These are phyloP conservation scores for sorghum (Sorghum bicolor) DNA, from an alignment of 176 grass and related monocot genomes.

Conservation along the genomic window DNA sequence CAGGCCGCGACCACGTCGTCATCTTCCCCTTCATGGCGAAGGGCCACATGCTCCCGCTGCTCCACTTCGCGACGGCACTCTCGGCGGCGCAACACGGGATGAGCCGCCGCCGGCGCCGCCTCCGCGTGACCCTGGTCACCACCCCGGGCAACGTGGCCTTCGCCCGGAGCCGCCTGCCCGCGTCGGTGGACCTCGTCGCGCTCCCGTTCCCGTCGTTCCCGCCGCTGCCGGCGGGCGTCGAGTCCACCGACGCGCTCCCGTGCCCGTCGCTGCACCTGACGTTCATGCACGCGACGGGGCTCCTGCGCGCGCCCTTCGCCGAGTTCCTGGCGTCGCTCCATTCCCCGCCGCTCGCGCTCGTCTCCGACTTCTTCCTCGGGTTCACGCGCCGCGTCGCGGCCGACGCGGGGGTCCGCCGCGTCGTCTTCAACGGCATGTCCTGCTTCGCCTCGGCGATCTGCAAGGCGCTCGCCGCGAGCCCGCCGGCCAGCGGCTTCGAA, in stretches of 20 bases:
- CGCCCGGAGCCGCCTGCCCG: constrained; percentile 24
- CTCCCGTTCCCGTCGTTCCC: constrained; percentile 52
- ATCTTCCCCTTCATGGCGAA: constrained; percentile 89
- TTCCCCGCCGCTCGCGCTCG: constrained; percentile 6
- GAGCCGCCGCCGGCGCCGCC: neutral
- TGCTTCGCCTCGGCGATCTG: constrained; percentile 51
- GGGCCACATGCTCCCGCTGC: constrained; percentile 65
- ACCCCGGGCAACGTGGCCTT: constrained; percentile 51
- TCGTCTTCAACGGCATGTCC: constrained; percentile 71
- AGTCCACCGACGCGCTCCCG: constrained; percentile 58
- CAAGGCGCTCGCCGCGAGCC: constrained; percentile 31
- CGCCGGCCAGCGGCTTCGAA: neutral
- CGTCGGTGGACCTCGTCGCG: constrained; percentile 7
- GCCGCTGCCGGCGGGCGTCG: constrained; percentile 26
- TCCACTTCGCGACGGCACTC: constrained; percentile 54
- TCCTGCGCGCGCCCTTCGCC: constrained; percentile 43
- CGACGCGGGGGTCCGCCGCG: constrained; percentile 24
- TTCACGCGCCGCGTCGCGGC: constrained; percentile 30
- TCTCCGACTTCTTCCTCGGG: constrained; percentile 78
- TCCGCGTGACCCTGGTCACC: constrained; percentile 48
- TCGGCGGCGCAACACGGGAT: constrained; percentile 31
- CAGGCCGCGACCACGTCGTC: constrained; percentile 46
- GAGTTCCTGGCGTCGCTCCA: constrained; percentile 34
- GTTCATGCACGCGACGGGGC: constrained; percentile 54
- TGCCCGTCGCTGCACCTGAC: constrained; percentile 40